A percentile compares a stretch with the other conserved stretches of the same genome.
phyloP scores from a whole-genome alignment of 2,329 filamentous ascomycete genomes.

The Penicillium sp. region DNA sequence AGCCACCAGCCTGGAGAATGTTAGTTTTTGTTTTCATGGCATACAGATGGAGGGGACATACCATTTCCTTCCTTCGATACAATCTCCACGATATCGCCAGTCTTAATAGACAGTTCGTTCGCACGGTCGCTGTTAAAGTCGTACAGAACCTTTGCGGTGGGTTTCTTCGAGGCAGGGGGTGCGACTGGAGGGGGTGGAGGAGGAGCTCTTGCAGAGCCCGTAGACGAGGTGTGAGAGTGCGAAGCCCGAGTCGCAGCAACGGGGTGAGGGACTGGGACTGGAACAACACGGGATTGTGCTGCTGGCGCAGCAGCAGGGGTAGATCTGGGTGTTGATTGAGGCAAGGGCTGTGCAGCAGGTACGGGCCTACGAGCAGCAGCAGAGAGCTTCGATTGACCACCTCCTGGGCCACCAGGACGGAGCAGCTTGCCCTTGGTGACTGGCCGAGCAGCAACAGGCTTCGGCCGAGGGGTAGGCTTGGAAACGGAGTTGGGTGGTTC shows the following conservation, averaged over 20 bases:
- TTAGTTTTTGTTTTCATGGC: slow-evolving; percentile 12
- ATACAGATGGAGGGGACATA: slow-evolving; percentile 48
- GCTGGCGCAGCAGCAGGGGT: slow-evolving; percentile 34
- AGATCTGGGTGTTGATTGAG: slow-evolving; percentile 28
- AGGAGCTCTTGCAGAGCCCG: slow-evolving; percentile 64
- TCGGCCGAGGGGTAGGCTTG: slow-evolving; percentile 80
- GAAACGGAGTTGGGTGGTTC: slow-evolving; percentile 82
- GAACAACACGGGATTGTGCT: slow-evolving; percentile 48
- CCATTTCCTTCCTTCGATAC: slow-evolving; percentile 95
- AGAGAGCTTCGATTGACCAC: slow-evolving; percentile 71
- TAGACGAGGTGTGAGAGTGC: slow-evolving; percentile 50
- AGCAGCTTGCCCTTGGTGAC: slow-evolving; percentile 94
- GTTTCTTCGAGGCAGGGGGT: slow-evolving; percentile 62
- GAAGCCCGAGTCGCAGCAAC: slow-evolving; percentile 39
- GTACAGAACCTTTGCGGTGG: slow-evolving; percentile 86
- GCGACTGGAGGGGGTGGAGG: slow-evolving; percentile 68
- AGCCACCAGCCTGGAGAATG: slow-evolving; percentile 82
- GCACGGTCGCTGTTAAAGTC: slow-evolving; percentile 83
- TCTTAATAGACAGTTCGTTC: slow-evolving; percentile 79
- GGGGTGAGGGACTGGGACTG: slow-evolving; percentile 43
- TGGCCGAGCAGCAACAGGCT: slow-evolving; percentile 80
- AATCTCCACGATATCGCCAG: slow-evolving; percentile 81
- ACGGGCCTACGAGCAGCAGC: slow-evolving; percentile 35
- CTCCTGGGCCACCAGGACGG: slow-evolving; percentile 81
- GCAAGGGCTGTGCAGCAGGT: slow-evolving; percentile 39